Percentiles rank a stretch among this genome's conserved stretches.
Conservation (phyloP, 2,329 filamentous ascomycete species). For the Sporothrix humicola region DNA sequence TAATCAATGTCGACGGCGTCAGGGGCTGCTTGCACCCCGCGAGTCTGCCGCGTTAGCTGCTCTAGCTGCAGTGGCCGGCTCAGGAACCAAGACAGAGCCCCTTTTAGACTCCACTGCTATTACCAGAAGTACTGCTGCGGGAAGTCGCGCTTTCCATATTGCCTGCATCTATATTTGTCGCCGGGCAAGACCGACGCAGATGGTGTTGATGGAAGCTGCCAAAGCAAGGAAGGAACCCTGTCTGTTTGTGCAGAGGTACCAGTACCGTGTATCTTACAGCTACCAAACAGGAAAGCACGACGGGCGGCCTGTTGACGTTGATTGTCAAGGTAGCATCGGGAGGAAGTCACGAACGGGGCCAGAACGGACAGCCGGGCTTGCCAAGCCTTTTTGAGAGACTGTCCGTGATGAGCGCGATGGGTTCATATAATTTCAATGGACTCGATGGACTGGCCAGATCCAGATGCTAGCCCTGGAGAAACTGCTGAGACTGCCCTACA, state of each 20-base stretch:
- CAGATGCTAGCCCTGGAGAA: slow-evolving; percentile 17
- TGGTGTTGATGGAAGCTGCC: too few relatives aligned
- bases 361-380: slow-evolving; percentile 9
- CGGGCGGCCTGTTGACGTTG: not conserved
- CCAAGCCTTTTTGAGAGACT: not conserved
- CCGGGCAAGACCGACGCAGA: too few relatives aligned
- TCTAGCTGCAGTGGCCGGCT: not conserved
- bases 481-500: not conserved
- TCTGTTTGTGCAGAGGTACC: not conserved
- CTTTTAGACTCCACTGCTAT: slow-evolving; percentile 7
- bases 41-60: slow-evolving; percentile 23
- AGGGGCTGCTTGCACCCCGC: slow-evolving; percentile 22
- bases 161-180: too few relatives aligned
- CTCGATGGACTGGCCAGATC: slow-evolving; percentile 5
- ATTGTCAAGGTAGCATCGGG: slow-evolving; percentile 10
- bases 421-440: not conserved
- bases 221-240: slow-evolving; percentile 18
- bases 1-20: slow-evolving; percentile 18
- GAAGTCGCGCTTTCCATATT: too few relatives aligned
- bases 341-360: not conserved
- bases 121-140: slow-evolving; percentile 2
- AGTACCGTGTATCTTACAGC: too few relatives aligned
- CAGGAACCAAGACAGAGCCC: slow-evolving; percentile 19
- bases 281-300: not conserved
- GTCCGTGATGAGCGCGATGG: not conserved